These are phyloP conservation scores for Polymyxa betae DNA, from an alignment of 208 protist genomes.

Conservation along the genomic window DNA sequence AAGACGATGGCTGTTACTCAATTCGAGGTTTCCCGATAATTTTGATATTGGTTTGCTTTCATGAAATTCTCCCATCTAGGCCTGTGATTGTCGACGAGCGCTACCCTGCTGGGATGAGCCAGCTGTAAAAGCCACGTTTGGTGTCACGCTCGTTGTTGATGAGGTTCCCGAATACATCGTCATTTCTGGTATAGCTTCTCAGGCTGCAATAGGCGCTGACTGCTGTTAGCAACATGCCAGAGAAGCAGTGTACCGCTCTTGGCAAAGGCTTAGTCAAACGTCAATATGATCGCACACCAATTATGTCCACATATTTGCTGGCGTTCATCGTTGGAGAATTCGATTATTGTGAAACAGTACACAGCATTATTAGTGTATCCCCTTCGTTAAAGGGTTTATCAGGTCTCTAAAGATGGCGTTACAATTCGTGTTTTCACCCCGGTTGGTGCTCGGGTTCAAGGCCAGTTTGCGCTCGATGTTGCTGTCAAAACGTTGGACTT, in stretches of 20 bases:
- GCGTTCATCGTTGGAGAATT: constrained; percentile 60
- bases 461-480: constrained; percentile 23
- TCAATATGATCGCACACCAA: not conserved
- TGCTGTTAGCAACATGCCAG: constrained; percentile 47
- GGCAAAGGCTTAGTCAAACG: constrained; percentile 32
- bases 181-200: not conserved
- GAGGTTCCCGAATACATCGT: not conserved
- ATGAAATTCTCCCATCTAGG: not conserved
- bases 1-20: constrained; percentile 44
- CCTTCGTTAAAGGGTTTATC: not conserved
- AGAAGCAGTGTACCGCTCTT: not conserved
- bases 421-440: constrained; percentile 52
- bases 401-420: not conserved
- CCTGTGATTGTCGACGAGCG: constrained; percentile 8
- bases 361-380: not conserved
- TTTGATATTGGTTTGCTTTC: not conserved
- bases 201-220: not conserved
- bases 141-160: constrained; percentile 29
- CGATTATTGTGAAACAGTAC: not conserved
- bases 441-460: not conserved
- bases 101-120: constrained; percentile 60
- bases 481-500: constrained; percentile 23
- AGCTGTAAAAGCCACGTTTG: constrained; percentile 54
- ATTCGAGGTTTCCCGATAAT: not conserved
- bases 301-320: constrained; percentile 60